Base-by-base conservation (phyloP, 345 rosid genomes). In the Salix arbutifolia region DNA sequence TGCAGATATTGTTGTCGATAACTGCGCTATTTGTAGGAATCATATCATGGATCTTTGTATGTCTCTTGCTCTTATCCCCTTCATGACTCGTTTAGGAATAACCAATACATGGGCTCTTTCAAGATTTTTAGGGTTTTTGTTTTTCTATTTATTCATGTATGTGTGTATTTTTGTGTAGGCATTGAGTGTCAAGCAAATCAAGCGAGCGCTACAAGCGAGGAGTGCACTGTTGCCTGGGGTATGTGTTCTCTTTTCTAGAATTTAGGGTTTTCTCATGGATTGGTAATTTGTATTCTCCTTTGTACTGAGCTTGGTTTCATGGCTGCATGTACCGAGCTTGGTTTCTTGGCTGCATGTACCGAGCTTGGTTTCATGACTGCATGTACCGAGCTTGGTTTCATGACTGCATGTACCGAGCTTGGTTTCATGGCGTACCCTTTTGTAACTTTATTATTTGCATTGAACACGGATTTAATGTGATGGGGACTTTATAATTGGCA, bases 141-240 rank as follows among this genome's bases (percentile, higher is more conserved):
- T 30, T 31, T 30, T 12, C 12, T 9, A 4, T n/a, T n/a, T 56
- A 9, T 56, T n/a, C 12, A 56, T 56, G 3, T n/a, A 56, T 9
- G 25, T 9, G 18, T 35, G 30, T 28, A 16, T 28, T 56, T 44
- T 0, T 60, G 42, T 42, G 77, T 74, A 95, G 99, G 99, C 78
- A 95, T 93, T 16, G 99, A 95, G 77, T 95, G 99, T 71, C 99
- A 95, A 65, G 97, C 97, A 25, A 93, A 93, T 84, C 98, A 93
- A 77, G 96, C 98, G 4, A 90, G 96, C 21, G 98, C 97, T 31
- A 89, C 99, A 7, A 93, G 94, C 72, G 98, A 93, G 85, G 98
- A 95, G 81, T 95, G 99, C 86, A 91, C 99, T 69, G 99, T 93
- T 76, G 99, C 98, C 77, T 93, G 98, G 98, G 99, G 99, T 95